These are phyloP conservation scores for Nicotiana sylvestris DNA, from an alignment of 257 asterid genomes.

Conservation along the genomic window DNA sequence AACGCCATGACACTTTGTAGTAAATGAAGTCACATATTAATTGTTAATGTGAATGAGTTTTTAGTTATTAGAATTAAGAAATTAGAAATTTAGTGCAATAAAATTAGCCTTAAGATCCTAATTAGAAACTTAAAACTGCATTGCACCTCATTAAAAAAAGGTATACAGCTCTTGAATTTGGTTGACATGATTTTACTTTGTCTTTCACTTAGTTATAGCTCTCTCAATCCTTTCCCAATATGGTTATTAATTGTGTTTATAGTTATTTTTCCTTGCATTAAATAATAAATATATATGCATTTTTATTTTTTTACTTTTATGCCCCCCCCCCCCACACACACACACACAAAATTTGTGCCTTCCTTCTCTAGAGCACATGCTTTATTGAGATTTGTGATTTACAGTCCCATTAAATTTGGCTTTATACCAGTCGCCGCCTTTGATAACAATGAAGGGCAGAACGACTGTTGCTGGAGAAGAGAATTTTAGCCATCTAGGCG, in stretches of 20 bases:
- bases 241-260: neutral
- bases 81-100: neutral
- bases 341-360: neutral
- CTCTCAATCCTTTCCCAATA: neutral
- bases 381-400: neutral
- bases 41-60: neutral
- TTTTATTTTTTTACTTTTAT: neutral
- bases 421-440: neutral
- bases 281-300: neutral
- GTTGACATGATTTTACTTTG: neutral
- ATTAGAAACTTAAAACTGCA: neutral
- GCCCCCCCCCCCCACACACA: no score
- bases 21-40: neutral
- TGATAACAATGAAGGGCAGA: neutral
- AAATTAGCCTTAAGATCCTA: neutral
- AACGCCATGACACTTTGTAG: neutral
- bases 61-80: neutral
- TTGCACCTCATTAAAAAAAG: neutral
- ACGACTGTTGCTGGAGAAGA: neutral
- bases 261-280: neutral
- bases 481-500: neutral
- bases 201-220: neutral
- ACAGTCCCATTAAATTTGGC: neutral
- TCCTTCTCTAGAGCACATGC: neutral
- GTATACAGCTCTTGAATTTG: neutral